Evolutionary conservation across 192 early-diverging fungal genomes (phyloP).

Genomic region (Geranomyces variabilis): DNA sequence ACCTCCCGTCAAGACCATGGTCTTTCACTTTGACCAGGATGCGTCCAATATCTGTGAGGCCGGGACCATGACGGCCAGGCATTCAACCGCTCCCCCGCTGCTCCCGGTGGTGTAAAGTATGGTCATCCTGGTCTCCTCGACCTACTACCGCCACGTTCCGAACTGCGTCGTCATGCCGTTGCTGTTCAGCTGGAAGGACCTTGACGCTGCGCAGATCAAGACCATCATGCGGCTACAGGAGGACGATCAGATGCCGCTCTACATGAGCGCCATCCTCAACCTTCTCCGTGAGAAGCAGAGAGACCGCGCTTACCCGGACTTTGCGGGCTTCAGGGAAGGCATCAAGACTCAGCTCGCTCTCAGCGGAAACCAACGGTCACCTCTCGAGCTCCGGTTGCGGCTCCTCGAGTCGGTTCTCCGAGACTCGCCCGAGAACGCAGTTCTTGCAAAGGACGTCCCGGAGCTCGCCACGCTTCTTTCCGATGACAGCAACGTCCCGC

Average conservation of each 20-base stretch:
- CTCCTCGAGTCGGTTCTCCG: conserved; percentile 35
- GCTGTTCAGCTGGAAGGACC: conserved; percentile 34
- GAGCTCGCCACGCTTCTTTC: neutral
- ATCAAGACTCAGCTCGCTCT: neutral
- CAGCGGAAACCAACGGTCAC: conserved; percentile 29
- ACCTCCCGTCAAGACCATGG: conserved; percentile 14
- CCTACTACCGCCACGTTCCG: conserved; percentile 36
- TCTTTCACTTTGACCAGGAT: conserved; percentile 35
- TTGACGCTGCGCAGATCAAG: conserved; percentile 38
- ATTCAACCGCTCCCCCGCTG: neutral
- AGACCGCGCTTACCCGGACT: conserved; percentile 3
- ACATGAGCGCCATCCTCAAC: conserved; percentile 39
- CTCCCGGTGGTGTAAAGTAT: conserved; percentile 20
- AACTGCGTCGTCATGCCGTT: conserved; percentile 39
- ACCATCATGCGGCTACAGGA: conserved; percentile 37
- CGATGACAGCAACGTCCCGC: conserved; percentile 10
- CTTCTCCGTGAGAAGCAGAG: conserved; percentile 33
- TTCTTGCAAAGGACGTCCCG: neutral
- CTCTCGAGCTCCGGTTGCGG: conserved; percentile 33
- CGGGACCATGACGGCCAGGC: conserved; percentile 11
- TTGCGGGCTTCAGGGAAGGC: neutral
- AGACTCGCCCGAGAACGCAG: conserved; percentile 26
- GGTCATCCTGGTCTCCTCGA: conserved; percentile 38
- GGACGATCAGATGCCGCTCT: conserved; percentile 40
- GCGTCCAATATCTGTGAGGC: conserved; percentile 27